Conservation (phyloP, 129 eudicot genomes). For the sunflower (Helianthus annuus) region HanXRQr2.0-SUNRISE NC_035441.2:63086447-63086946, state of each 20-base stretch:
- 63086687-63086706: neutral
- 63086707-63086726: neutral
- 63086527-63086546: neutral
- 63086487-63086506: neutral
- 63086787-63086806: neutral
- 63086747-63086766: neutral
- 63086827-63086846: neutral
- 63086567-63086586: neutral
- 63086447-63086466: too few species aligned
- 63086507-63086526: neutral
- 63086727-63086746: neutral
- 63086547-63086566: neutral
- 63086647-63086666: neutral
- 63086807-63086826: neutral
- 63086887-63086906: neutral
- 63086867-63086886: slow-evolving; percentile 4
- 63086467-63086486: neutral
- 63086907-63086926: neutral
- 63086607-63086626: neutral
- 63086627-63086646: neutral
- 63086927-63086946: slow-evolving; percentile 5
- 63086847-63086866: neutral
- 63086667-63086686: neutral
- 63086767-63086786: neutral
- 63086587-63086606: neutral